Percentiles rank a stretch among this genome's conserved stretches.
These are phyloP conservation scores for Aspergillus hancockii DNA, from an alignment of 495 filamentous ascomycete species.

Conservation along the genomic window DNA sequence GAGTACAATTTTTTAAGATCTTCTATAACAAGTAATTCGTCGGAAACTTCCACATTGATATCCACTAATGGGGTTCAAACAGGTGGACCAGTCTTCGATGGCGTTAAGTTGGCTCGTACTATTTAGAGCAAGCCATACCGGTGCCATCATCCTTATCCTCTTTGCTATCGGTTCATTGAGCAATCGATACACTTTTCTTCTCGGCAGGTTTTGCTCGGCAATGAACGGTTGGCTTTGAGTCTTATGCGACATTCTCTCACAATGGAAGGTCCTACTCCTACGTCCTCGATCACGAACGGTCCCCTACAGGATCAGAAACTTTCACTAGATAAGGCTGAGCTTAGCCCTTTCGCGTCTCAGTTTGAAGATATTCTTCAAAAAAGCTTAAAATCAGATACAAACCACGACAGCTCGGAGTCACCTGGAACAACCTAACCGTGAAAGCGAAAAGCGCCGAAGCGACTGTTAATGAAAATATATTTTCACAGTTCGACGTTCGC, in stretches of 20 bases:
- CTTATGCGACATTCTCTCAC: too few species aligned
- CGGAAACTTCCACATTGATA: not conserved
- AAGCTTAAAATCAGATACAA: slow-evolving; percentile 14
- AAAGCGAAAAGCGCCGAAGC: slow-evolving; percentile 22
- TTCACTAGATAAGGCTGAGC: not conserved
- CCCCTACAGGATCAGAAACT: not conserved
- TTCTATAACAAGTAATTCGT: not conserved
- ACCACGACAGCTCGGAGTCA: slow-evolving; percentile 21
- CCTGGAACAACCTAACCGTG: slow-evolving; percentile 24
- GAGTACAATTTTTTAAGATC: too few species aligned
- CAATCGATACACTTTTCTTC: not conserved
- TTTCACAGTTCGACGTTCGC: slow-evolving; percentile 22
- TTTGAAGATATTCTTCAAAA: not conserved
- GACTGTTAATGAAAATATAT: slow-evolving; percentile 23
- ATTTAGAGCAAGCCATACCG: not conserved
- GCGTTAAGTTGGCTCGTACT: not conserved
- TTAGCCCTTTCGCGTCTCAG: not conserved
- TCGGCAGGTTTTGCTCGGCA: not conserved
- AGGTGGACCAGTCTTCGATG: not conserved
- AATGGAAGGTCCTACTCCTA: not conserved
- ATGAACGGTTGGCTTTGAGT: not conserved
- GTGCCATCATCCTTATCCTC: not conserved
- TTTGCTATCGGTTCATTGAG: not conserved
- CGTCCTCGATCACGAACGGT: slow-evolving; percentile 1
- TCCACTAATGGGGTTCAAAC: not conserved